phyloP scores from a whole-genome alignment of 345 rosid species.

The Capsella bursapastoris region DNA sequence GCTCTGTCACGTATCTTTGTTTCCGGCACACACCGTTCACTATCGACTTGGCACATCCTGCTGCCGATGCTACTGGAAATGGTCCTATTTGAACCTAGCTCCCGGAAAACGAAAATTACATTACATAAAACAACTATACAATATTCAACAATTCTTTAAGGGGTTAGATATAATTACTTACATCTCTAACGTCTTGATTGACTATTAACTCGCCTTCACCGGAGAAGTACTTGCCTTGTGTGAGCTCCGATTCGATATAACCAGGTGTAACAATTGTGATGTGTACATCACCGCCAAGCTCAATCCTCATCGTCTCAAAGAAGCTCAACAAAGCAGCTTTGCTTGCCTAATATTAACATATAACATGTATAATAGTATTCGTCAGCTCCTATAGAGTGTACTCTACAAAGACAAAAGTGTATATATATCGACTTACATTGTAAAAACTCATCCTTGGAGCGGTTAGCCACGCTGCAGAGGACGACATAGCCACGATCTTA shows the following conservation, averaged over 20 bases:
- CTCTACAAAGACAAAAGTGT: not conserved
- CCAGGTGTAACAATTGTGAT: slow-evolving; percentile 71
- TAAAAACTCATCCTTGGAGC: slow-evolving; percentile 60
- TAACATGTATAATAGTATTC: not conserved
- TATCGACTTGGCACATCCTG: slow-evolving; percentile 52
- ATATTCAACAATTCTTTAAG: not conserved
- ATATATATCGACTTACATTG: slow-evolving; percentile 44
- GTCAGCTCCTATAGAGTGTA: not conserved
- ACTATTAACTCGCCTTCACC: slow-evolving; percentile 50
- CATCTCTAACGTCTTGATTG: slow-evolving; percentile 54
- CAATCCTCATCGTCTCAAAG: slow-evolving; percentile 68
- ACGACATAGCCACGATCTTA: slow-evolving; percentile 60
- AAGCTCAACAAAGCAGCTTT: slow-evolving; percentile 62
- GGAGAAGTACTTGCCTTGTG: slow-evolving; percentile 48
- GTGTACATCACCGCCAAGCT: slow-evolving; percentile 50
- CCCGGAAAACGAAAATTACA: not conserved
- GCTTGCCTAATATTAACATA: slow-evolving; percentile 57
- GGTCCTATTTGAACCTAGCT: slow-evolving; percentile 49
- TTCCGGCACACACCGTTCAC: slow-evolving; percentile 61
- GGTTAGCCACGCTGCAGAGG: slow-evolving; percentile 52
- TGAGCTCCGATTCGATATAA: slow-evolving; percentile 56
- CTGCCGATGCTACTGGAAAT: slow-evolving; percentile 41
- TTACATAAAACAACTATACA: not conserved
- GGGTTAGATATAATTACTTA: slow-evolving; percentile 24
- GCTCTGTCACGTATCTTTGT: slow-evolving; percentile 55